Evolutionary conservation across 768 basidiomycete species (phyloP), one percentile per base, ranked within the genome.

Genomic region (Roridomyces roridus): DNA sequence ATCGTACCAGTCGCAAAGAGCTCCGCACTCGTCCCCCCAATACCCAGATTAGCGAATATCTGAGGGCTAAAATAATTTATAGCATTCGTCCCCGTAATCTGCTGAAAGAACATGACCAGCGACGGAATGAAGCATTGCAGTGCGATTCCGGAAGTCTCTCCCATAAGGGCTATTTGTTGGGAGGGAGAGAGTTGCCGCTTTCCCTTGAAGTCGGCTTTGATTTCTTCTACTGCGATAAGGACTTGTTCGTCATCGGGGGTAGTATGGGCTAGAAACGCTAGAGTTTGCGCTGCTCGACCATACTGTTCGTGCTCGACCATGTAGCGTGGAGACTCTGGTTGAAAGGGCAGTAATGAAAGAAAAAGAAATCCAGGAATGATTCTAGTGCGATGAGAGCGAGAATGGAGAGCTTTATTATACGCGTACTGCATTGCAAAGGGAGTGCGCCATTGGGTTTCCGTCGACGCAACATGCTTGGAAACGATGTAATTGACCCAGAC

Each of bases 251-350:
- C 74, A 26, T 76, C 70, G 3, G 67, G 48, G 14, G 69, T 54
- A 6, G 61, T 71, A 44, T 75, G 66, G 34, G 59, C 65, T 3
- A 70, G 67, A 44, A 68, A 81, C 5, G 78, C 79, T 6, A 80
- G 72, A 6, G 70, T 73, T 17, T 29, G 65, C 0, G 73, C 75
- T n/a, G 82, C 83, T 12, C 72, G 71, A 15, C 76, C 75, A 29
- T 77, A 73, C 31, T 73, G 70, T 23, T 73, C 70, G 46, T 77
- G 72, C 63, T 83, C 82, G 21, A 80, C 81, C 24, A 85, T 67
- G 80, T 80, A 84, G n/a, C 83, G 73, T 14, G 84, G 84, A 1
- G 83, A 84, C 60, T 85, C 84, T 6, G 82, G 80, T 54, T 83
- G 80, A 46, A 75, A 77, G 6, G 75, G 41, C 79, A 85, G 81